Conservation (phyloP, 352 stramenopile species). For the Globisporangium nagaii region DNA sequence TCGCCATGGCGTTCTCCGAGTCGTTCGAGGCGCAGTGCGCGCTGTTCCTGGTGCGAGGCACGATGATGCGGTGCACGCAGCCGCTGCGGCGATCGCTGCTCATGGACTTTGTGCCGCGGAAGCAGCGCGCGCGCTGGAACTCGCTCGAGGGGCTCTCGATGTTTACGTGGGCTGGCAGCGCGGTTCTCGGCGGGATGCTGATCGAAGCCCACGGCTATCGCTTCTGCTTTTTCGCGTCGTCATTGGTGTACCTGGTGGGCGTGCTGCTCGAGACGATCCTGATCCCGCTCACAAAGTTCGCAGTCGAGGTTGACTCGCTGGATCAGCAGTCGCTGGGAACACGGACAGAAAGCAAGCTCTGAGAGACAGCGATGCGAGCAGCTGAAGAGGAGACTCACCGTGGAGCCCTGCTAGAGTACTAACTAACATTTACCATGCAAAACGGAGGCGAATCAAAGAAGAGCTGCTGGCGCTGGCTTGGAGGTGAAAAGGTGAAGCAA, state of each 20-base stretch:
- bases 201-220: conserved; percentile 57
- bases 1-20: conserved; percentile 37
- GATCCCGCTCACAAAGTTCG: conserved; percentile 48
- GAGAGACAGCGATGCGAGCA: too few relatives aligned
- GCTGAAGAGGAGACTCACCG: too few relatives aligned
- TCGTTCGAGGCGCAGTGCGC: conserved; percentile 26
- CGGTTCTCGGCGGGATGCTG: conserved; percentile 55
- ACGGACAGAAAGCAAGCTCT: conserved; percentile 1
- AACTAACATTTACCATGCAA: too few relatives aligned
- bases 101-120: conserved; percentile 70
- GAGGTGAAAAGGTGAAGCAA: too few relatives aligned
- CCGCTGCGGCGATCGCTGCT: conserved; percentile 60
- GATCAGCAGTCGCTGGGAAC: conserved; percentile 1
- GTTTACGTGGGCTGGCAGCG: conserved; percentile 59
- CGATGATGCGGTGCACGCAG: conserved; percentile 57
- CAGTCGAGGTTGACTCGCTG: conserved; percentile 9
- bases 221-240: conserved; percentile 55
- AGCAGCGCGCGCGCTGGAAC: conserved; percentile 61
- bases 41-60: conserved; percentile 46
- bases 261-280: conserved; percentile 45
- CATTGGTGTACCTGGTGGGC: conserved; percentile 36
- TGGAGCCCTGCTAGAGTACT: too few relatives aligned
- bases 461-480: too few relatives aligned
- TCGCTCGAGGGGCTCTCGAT: conserved; percentile 58
- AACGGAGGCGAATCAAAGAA: too few relatives aligned